Evolutionary conservation across 768 basidiomycete species (phyloP), one percentile per base, ranked within the genome.

Genomic region (Trametes cubensis): DNA sequence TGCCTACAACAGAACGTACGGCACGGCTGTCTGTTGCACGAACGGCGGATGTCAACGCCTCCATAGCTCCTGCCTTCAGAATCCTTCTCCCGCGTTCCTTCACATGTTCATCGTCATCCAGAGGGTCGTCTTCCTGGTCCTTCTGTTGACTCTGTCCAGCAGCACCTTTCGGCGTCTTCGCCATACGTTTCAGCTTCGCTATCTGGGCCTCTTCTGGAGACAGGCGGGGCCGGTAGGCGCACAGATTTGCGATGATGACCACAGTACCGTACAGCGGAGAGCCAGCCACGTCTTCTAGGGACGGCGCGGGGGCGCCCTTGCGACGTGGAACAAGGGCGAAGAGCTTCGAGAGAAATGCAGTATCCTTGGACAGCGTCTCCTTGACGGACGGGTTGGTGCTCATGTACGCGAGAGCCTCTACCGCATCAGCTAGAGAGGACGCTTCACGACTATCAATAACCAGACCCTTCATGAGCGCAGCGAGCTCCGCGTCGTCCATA

Each of bases 401-500:
- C 59, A 94, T 83, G 73, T 95, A 90, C n/a, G 90, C 91, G 52
- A 97, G 77, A 0, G 89, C 93, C 76, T 97, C 95, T 15, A 95
- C 79, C 4, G 86, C 87, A 63, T 94, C 88, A 8, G 79, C 75
- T 17, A 84, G 66, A 14, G 83, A 80, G 21, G 80, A 67, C 6
- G 72, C 66, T 34, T 81, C 75, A 10, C 72, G 73, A 41, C 70
- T 72, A 38, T 77, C 73, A 51, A 82, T 66, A 28, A 88, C 77
- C 54, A 90, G 75, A 14, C 78, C 77, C 65, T 84, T 86, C 80
- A 94, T 81, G 57, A 81, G 75, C 55, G 74, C 67, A 28, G 83
- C 81, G 39, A 88, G 76, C 15, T 80, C 76, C 28, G 78, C 72
- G 58, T 85, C 81, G 54, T 78, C 69, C 21, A 69, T 63, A 18